Base-by-base conservation (phyloP, 306 rosid genomes). In the Canavalia ensiformis region DNA sequence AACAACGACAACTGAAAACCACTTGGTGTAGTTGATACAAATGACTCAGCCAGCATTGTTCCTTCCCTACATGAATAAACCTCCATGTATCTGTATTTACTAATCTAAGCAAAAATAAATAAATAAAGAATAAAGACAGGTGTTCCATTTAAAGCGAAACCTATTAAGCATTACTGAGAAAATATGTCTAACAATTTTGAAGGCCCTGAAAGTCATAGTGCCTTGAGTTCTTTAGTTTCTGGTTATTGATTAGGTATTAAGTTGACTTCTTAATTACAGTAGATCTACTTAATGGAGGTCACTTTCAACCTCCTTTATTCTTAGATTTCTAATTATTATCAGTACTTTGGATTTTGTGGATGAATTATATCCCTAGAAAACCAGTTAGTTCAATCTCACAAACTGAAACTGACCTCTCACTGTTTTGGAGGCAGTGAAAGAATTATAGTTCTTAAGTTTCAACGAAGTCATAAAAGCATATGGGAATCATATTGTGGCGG, bases 331-430 rank as follows among this genome's bases (percentile, higher is more conserved):
- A 74, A 77, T 13, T 57, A 83, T 62, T 41, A 39, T 7, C 33
- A 12, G 54, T 69, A 82, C 63, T 60, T 68, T 45, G 54, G 81
- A 75, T 51, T 41, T 29, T 68, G 30, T 41, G 42, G 41, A 55
- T 29, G 77, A 73, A 68, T 58, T 73, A 35, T 74, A 81, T 42
- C 8, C 34, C 63, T n/a, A 10, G 42, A 44, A 39, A 57, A 65
- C 60, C 0, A 78, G 76, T 76, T 84, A 55, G 76, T 78, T 77
- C 75, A 68, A 83, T 69, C 67, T 82, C 70, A 69, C 84, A 46
- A 73, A 74, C 84, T 72, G 77, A 86, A 85, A 71, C 68, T 5
- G 80, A 84, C 86, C 72, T 84, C 65, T 47, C 42, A 56, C 84
- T 83, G 74, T 56, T 75, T 29, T 18, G 66, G 30, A 68, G 76